Percentiles rank a stretch among this genome's conserved stretches.
These are phyloP conservation scores for Naganishia albida DNA, from an alignment of 1,284 basidiomycete genomes.

Conservation along the genomic window DNA sequence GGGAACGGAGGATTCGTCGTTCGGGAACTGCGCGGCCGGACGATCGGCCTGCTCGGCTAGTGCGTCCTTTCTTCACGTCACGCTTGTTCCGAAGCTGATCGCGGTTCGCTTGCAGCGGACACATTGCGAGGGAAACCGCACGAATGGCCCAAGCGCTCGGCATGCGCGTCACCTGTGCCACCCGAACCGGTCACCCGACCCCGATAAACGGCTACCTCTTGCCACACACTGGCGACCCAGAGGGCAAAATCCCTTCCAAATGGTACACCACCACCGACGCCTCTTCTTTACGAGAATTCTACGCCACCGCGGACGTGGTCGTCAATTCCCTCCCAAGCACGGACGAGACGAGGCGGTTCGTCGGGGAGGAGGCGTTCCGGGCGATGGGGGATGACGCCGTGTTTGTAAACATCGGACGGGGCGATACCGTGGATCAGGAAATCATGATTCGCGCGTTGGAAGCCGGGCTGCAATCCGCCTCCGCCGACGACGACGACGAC, in stretches of 20 bases:
- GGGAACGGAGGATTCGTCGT: slow-evolving; percentile 19
- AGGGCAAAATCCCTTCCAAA: slow-evolving; percentile 33
- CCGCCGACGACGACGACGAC: neutral
- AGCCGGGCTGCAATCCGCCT: slow-evolving; percentile 13
- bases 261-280: slow-evolving; percentile 34
- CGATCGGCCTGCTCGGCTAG: slow-evolving; percentile 39
- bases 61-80: neutral
- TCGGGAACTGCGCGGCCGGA: slow-evolving; percentile 37
- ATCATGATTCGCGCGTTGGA: slow-evolving; percentile 41
- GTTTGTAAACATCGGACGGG: slow-evolving; percentile 46
- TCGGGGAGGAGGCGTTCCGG: slow-evolving; percentile 37
- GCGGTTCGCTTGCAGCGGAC: slow-evolving; percentile 27
- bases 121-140: slow-evolving; percentile 40
- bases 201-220: slow-evolving; percentile 37
- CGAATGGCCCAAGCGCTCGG: slow-evolving; percentile 38
- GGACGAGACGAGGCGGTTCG: slow-evolving; percentile 29
- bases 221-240: slow-evolving; percentile 41
- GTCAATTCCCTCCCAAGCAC: slow-evolving; percentile 37
- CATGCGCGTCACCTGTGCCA: slow-evolving; percentile 37
- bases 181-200: slow-evolving; percentile 34
- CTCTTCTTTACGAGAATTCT: slow-evolving; percentile 34
- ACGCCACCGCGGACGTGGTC: slow-evolving; percentile 32
- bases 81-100: no score
- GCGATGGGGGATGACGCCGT: slow-evolving; percentile 37
- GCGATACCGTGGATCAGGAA: slow-evolving; percentile 41